These are phyloP conservation scores for Atkinsonella texensis DNA, from an alignment of 2,329 filamentous ascomycete genomes.

Conservation along the genomic window DNA sequence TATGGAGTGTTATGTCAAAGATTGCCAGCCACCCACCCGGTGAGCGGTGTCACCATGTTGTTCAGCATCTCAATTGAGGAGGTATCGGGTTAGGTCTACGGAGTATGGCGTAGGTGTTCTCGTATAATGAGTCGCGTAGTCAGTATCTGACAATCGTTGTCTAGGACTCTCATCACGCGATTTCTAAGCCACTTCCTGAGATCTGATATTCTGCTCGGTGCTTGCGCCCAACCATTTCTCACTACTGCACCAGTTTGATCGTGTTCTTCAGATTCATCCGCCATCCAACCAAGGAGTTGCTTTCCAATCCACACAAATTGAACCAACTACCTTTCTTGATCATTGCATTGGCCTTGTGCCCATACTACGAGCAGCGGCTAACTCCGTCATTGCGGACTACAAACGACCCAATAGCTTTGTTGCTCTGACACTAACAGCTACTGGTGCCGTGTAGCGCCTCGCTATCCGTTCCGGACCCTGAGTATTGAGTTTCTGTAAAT, in stretches of 20 bases:
- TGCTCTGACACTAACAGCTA: not conserved
- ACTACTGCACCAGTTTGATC: no score
- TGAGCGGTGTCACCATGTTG: no score
- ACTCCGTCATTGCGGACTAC: not conserved
- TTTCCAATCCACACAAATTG: not conserved
- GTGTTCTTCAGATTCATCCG: not conserved
- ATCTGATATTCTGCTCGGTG: not conserved
- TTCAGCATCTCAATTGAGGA: no score
- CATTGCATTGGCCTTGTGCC: not conserved
- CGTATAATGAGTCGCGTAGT: no score
- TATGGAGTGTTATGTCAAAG: no score
- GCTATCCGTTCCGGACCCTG: slow-evolving; percentile 1
- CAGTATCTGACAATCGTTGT: no score
- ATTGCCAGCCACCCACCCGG: no score
- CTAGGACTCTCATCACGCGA: no score
- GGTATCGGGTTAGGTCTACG: no score
- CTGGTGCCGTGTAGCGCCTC: slow-evolving; percentile 1
- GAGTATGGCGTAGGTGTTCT: no score
- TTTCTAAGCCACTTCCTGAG: not conserved
- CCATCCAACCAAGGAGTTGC: not conserved
- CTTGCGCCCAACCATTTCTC: no score
- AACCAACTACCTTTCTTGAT: not conserved
- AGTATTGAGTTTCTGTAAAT: not conserved
- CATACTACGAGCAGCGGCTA: not conserved
- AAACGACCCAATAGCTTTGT: not conserved